Percentiles rank a stretch among this genome's conserved stretches.
phyloP scores from a whole-genome alignment of 2,329 filamentous ascomycete genomes.

The Ophiostoma angusticollis region DNA sequence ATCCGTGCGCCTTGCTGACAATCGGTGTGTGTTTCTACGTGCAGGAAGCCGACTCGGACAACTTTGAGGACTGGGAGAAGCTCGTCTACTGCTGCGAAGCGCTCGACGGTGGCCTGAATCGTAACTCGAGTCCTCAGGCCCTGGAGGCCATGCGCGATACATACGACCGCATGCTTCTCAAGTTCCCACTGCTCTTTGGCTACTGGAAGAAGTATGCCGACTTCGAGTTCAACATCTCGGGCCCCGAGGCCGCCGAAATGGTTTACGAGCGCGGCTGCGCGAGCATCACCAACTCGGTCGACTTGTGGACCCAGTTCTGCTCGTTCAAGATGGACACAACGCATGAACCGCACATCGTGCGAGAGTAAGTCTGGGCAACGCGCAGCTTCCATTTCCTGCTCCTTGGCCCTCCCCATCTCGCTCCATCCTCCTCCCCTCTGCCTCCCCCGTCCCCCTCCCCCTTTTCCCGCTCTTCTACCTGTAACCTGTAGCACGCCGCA shows the following conservation, averaged over 20 bases:
- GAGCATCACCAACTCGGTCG: constrained; percentile 84
- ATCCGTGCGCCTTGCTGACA: background rate
- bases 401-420: too few relatives aligned
- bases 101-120: constrained; percentile 85
- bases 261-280: constrained; percentile 92
- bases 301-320: constrained; percentile 96
- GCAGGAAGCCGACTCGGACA: constrained; percentile 62
- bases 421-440: background rate
- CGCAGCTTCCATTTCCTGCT: too few relatives aligned
- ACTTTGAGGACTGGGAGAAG: constrained; percentile 91
- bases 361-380: constrained; percentile 88
- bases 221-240: constrained; percentile 90
- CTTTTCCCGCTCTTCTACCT: constrained; percentile 32
- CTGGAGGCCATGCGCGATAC: constrained; percentile 76
- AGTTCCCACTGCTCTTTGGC: constrained; percentile 90
- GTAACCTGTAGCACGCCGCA: constrained; percentile 23
- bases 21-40: background rate
- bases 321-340: constrained; percentile 96
- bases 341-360: constrained; percentile 84
- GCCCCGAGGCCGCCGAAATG: constrained; percentile 95
- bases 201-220: constrained; percentile 99
- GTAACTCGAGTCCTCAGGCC: constrained; percentile 90
- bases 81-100: constrained; percentile 70
- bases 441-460: background rate
- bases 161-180: constrained; percentile 86